phyloP scores from a whole-genome alignment of 1,139 yeast species.

The Groenewaldozyma sp. region DNA sequence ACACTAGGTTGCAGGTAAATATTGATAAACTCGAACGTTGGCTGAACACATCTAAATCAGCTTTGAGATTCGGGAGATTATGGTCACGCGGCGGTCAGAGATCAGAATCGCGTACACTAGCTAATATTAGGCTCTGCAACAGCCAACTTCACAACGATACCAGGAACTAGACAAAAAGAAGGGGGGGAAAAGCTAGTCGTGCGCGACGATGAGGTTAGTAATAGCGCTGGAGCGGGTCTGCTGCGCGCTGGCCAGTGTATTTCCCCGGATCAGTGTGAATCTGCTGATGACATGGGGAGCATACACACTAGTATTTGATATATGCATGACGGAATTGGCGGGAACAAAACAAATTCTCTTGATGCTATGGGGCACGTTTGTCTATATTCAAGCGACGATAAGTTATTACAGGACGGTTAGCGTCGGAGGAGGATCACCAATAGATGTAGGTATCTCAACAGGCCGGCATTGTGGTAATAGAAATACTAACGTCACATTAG shows the following conservation, averaged over 20 bases:
- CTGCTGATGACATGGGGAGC: conserved; percentile 50
- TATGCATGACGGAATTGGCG: conserved; percentile 22
- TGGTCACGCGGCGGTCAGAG: too few species aligned
- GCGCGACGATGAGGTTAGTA: neutral
- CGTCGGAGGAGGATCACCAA: conserved; percentile 46
- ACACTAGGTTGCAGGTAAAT: too few species aligned
- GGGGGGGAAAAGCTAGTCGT: too few species aligned
- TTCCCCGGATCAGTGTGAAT: conserved; percentile 54
- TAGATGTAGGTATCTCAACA: conserved; percentile 24
- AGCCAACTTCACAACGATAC: too few species aligned
- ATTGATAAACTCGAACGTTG: too few species aligned
- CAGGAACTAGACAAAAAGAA: too few species aligned
- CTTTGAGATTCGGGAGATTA: too few species aligned
- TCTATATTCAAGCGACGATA: conserved; percentile 25
- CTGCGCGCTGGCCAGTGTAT: conserved; percentile 41
- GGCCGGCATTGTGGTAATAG: neutral
- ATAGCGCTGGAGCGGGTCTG: conserved; percentile 29
- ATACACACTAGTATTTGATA: conserved; percentile 33
- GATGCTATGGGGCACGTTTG: conserved; percentile 21
- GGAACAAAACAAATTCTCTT: conserved; percentile 17
- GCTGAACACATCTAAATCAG: too few species aligned
- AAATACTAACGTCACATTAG: conserved; percentile 1
- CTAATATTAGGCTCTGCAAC: too few species aligned
- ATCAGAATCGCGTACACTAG: too few species aligned
- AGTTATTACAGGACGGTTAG: conserved; percentile 48